These are phyloP conservation scores for Talaromyces sp. DNA, from an alignment of 2,329 filamentous ascomycete genomes.

Conservation along the genomic window DNA sequence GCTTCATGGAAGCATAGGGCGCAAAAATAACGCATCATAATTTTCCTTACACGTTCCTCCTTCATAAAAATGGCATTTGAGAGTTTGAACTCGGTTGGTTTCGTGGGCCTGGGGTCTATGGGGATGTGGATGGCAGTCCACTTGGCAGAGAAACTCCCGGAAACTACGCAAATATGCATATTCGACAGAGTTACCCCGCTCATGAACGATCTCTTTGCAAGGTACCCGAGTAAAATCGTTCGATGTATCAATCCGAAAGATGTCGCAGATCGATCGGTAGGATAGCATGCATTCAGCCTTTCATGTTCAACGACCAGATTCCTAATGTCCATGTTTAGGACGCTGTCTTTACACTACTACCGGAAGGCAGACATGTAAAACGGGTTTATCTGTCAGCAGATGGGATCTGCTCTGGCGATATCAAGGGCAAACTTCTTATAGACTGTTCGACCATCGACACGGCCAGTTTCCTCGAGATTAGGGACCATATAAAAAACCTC, in stretches of 20 bases:
- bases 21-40: too few relatives aligned
- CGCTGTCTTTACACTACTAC: conserved; percentile 57
- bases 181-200: conserved; percentile 11
- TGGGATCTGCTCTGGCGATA: conserved; percentile 47
- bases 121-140: conserved; percentile 13
- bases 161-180: conserved; percentile 1
- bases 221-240: conserved; percentile 3
- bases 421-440: conserved; percentile 52
- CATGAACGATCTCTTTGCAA: conserved; percentile 1
- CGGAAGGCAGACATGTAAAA: conserved; percentile 55
- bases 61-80: background rate
- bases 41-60: background rate
- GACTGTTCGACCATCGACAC: conserved; percentile 62
- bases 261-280: conserved; percentile 1
- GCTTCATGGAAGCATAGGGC: too few relatives aligned
- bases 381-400: conserved; percentile 52
- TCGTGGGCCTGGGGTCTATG: conserved; percentile 18
- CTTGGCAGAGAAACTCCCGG: conserved; percentile 9
- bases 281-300: background rate
- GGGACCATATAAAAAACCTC: conserved; percentile 39
- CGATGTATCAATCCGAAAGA: background rate
- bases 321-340: conserved; percentile 38
- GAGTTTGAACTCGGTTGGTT: conserved; percentile 7
- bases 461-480: conserved; percentile 52
- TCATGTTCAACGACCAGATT: background rate